Evolutionary conservation across 257 asterid species (phyloP).

Genomic region (Nicotiana obtusifolia): DNA sequence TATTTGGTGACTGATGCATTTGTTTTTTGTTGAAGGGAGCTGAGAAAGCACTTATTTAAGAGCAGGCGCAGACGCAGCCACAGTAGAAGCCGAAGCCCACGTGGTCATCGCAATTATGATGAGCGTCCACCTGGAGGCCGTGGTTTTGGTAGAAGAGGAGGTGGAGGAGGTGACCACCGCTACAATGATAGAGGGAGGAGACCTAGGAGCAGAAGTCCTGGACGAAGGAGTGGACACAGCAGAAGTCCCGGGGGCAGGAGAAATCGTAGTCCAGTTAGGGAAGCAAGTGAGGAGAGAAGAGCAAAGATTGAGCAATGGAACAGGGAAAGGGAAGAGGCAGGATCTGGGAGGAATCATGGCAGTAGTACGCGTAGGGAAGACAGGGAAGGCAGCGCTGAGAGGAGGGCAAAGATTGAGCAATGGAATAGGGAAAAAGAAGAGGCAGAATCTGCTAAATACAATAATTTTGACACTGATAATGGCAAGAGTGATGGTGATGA

Average conservation of each 20-base stretch:
- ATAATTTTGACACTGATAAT: conserved; percentile 25
- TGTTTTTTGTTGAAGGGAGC: conserved; percentile 38
- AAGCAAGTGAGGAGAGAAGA: conserved; percentile 73
- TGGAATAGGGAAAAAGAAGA: conserved; percentile 83
- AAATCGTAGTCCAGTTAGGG: conserved; percentile 61
- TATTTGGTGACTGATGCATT: conserved; percentile 16
- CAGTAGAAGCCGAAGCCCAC: conserved; percentile 72
- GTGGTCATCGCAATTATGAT: conserved; percentile 38
- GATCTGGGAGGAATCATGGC: conserved; percentile 18
- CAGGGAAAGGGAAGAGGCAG: conserved; percentile 29
- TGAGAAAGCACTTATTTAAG: conserved; percentile 69
- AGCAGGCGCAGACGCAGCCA: conserved; percentile 64
- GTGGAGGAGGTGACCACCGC: conserved; percentile 40
- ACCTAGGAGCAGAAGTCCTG: conserved; percentile 78
- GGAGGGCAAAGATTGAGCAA: conserved; percentile 78
- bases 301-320: conserved; percentile 83
- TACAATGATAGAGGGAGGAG: conserved; percentile 67
- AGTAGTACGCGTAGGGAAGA: conserved; percentile 54
- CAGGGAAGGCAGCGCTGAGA: conserved; percentile 76
- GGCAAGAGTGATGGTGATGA: conserved; percentile 23
- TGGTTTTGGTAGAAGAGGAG: conserved; percentile 49
- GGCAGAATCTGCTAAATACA: conserved; percentile 33
- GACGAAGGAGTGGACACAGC: conserved; percentile 65
- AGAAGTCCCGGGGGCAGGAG: conserved; percentile 72
- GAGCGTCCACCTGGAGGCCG: conserved; percentile 48